Evolutionary conservation across 768 basidiomycete genomes (phyloP), one percentile per base, ranked within the genome.

Genomic region (Suillus subalutaceus): DNA sequence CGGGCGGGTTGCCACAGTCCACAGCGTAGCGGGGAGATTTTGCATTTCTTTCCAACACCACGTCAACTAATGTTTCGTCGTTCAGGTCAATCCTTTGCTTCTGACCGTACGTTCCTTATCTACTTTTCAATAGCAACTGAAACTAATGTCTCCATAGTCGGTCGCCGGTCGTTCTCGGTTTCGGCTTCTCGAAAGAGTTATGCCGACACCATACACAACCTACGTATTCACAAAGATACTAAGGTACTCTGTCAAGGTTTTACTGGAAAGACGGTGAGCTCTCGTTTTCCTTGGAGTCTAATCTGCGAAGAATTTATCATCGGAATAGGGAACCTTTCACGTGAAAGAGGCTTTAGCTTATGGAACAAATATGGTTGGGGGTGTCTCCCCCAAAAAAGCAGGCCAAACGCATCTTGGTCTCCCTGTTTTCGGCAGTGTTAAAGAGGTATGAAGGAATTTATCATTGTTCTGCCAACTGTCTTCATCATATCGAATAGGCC

Each of bases 331-430:
- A 69, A 98, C 97, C 72, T 99, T 99, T 87, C 97, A 99, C 83
- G 88, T 89, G 67, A 90, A 85, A 73, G 94, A 98, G 79, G 96
- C 97, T 44, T 79, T 99, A 68, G 94, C 88, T 60, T 99, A 93
- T 75, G 97, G 97, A 23, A 99, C 97, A 66, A 92, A 90, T 68
- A 97, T 99, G 93, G 94, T 99, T 65, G 97, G 97, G 65, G 97
- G 97, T 68, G 96, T 97, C 63, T 96, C 94, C 3, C 94, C 93
- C 44, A 94, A 93, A 83, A 99, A 99, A 80, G 97, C 96, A 63
- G 97, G 97, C 16, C 90, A 92, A 78, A 93, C 88, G 4, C 97
- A 99, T 82, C 86, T 99, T 65, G 97, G 96, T 38, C 85, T 98
- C 26, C 97, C 97, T 48, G 90, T 99, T 40, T 99, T 94, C 73